These are phyloP conservation scores for Aspergillus ustus DNA, from an alignment of 2,329 filamentous ascomycete genomes.

Conservation along the genomic window DNA sequence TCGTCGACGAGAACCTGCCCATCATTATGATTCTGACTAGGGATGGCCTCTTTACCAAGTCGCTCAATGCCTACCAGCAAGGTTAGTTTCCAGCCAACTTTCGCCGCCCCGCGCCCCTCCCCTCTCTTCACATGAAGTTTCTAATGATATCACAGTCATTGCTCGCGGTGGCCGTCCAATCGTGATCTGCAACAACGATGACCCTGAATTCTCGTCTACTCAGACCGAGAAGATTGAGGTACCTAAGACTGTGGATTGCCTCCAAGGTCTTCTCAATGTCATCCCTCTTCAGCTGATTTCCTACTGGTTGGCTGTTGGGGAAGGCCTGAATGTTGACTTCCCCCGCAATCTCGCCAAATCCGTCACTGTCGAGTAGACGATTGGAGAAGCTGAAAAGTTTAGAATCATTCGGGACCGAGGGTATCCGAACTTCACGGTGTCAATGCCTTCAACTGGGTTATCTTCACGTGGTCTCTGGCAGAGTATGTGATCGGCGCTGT, in stretches of 20 bases:
- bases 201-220: constrained; percentile 84
- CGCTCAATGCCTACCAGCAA: constrained; percentile 99
- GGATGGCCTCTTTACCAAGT: constrained; percentile 96
- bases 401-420: constrained; percentile 10
- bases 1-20: constrained; percentile 97
- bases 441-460: constrained; percentile 6
- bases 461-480: constrained; percentile 1
- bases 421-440: constrained; percentile 5
- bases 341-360: constrained; percentile 98
- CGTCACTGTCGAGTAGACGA: constrained; percentile 87
- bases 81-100: constrained; percentile 55
- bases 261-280: constrained; percentile 97
- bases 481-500: constrained; percentile 8
- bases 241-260: constrained; percentile 89
- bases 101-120: not conserved
- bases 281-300: constrained; percentile 97
- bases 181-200: constrained; percentile 92
- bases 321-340: constrained; percentile 97
- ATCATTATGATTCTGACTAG: constrained; percentile 99
- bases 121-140: constrained; percentile 5
- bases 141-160: constrained; percentile 68
- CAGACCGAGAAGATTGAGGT: constrained; percentile 98
- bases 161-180: constrained; percentile 95
- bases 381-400: not conserved
- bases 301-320: constrained; percentile 96